A percentile compares a stretch with the other conserved stretches of the same genome.
phyloP scores from a whole-genome alignment of 129 eudicot genomes.

The Gnaphalium uliginosum region DNA sequence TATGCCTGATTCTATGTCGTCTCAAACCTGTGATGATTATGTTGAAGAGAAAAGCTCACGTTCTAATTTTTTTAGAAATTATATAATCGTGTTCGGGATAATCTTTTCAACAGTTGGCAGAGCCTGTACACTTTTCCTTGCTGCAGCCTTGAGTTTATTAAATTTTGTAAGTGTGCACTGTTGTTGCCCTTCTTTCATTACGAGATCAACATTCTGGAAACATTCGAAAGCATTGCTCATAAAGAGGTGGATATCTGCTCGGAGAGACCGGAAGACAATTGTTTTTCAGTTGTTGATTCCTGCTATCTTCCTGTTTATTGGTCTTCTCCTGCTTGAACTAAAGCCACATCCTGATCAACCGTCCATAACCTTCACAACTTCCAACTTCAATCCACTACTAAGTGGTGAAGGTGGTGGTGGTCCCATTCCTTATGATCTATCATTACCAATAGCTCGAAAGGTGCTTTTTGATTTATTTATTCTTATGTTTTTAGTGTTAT shows the following conservation, averaged over 20 bases:
- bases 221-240: slow-evolving; percentile 86
- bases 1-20: slow-evolving; percentile 38
- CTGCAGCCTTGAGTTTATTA: slow-evolving; percentile 53
- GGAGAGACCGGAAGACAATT: slow-evolving; percentile 77
- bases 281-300: slow-evolving; percentile 92
- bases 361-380: slow-evolving; percentile 82
- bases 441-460: slow-evolving; percentile 67
- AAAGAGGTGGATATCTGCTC: slow-evolving; percentile 85
- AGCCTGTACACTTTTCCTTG: slow-evolving; percentile 43
- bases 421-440: slow-evolving; percentile 88
- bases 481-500: background rate
- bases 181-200: slow-evolving; percentile 67
- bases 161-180: slow-evolving; percentile 61
- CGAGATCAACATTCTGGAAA: slow-evolving; percentile 86
- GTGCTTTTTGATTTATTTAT: slow-evolving; percentile 29
- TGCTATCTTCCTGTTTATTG: slow-evolving; percentile 78
- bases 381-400: slow-evolving; percentile 84
- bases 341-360: slow-evolving; percentile 95
- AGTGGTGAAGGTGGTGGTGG: slow-evolving; percentile 98
- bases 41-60: slow-evolving; percentile 35
- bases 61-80: slow-evolving; percentile 58
- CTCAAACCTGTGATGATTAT: slow-evolving; percentile 42
- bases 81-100: slow-evolving; percentile 45
- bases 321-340: slow-evolving; percentile 75
- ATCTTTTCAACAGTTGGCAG: slow-evolving; percentile 49